A percentile compares a stretch with the other conserved stretches of the same genome.
Evolutionary conservation across 257 asterid species (phyloP).

Genomic region (Solanum virginianum): DNA sequence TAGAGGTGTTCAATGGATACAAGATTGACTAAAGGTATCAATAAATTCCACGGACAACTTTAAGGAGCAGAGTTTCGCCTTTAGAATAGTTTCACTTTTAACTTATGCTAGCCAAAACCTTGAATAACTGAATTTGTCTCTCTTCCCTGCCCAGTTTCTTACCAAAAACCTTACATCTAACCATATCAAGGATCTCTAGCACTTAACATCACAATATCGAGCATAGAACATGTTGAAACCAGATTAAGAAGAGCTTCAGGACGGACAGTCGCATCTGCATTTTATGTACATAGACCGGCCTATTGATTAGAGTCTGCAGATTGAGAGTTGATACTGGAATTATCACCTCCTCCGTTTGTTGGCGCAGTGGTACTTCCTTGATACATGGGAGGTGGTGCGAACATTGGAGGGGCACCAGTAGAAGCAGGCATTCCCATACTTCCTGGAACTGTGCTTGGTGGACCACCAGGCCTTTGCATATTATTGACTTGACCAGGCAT

Average conservation of each 20-base stretch:
- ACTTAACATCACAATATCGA: not conserved
- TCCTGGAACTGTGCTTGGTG: conserved; percentile 56
- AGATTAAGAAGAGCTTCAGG: not conserved
- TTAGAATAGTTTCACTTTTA: not conserved
- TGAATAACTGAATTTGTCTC: not conserved
- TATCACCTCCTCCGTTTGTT: conserved; percentile 29
- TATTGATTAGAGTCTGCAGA: conserved; percentile 36
- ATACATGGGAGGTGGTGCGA: conserved; percentile 19
- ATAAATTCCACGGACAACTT: too few species aligned
- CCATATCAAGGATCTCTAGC: not conserved
- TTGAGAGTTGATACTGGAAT: conserved; percentile 27
- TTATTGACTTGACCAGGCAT: conserved; percentile 61
- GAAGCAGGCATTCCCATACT: conserved; percentile 38
- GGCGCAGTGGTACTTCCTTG: conserved; percentile 43
- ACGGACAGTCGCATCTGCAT: not conserved
- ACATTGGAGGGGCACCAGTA: conserved; percentile 48
- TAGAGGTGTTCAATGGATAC: too few species aligned
- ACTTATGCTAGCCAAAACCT: not conserved
- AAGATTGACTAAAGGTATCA: too few species aligned
- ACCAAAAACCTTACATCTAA: not conserved
- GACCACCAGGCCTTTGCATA: conserved; percentile 43
- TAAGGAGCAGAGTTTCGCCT: not conserved
- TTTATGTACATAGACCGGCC: not conserved
- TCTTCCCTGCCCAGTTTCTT: not conserved
- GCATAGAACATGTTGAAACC: not conserved